Evolutionary conservation across 2,329 filamentous ascomycete genomes (phyloP).

Genomic region (Geoglossum cookeanum): DNA sequence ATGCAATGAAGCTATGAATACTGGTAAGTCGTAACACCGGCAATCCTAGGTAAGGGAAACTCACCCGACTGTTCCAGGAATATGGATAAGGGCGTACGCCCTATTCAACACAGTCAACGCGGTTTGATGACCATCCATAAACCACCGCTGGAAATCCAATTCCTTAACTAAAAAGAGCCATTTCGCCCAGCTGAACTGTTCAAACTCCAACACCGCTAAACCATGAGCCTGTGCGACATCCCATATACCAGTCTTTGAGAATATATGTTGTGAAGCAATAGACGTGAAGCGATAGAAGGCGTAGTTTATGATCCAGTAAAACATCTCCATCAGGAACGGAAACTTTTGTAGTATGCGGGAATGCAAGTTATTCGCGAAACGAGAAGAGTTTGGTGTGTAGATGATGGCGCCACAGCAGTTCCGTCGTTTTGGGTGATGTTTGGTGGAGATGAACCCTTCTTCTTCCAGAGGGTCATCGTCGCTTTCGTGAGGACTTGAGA

Average conservation of each 20-base stretch:
- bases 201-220: conserved; percentile 24
- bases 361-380: conserved; percentile 40
- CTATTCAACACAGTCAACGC: conserved; percentile 29
- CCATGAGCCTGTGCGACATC: conserved; percentile 27
- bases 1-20: conserved; percentile 19
- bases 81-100: conserved; percentile 30
- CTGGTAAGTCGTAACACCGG: not conserved
- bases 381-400: conserved; percentile 37
- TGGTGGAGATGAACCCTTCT: conserved; percentile 13
- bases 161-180: conserved; percentile 24
- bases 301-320: conserved; percentile 51
- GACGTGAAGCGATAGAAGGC: conserved; percentile 43
- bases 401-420: conserved; percentile 31
- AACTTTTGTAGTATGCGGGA: conserved; percentile 46
- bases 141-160: conserved; percentile 26
- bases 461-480: conserved; percentile 20
- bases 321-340: conserved; percentile 54
- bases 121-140: conserved; percentile 22
- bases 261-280: conserved; percentile 29
- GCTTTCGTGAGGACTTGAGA: conserved; percentile 19
- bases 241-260: conserved; percentile 30
- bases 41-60: conserved; percentile 4
- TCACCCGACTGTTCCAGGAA: conserved; percentile 31
- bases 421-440: conserved; percentile 29
- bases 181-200: conserved; percentile 21